A percentile compares a stretch with the other conserved stretches of the same genome.
These are phyloP conservation scores for Aleurites moluccanus DNA, from an alignment of 441 rosid genomes.

Conservation along the genomic window DNA sequence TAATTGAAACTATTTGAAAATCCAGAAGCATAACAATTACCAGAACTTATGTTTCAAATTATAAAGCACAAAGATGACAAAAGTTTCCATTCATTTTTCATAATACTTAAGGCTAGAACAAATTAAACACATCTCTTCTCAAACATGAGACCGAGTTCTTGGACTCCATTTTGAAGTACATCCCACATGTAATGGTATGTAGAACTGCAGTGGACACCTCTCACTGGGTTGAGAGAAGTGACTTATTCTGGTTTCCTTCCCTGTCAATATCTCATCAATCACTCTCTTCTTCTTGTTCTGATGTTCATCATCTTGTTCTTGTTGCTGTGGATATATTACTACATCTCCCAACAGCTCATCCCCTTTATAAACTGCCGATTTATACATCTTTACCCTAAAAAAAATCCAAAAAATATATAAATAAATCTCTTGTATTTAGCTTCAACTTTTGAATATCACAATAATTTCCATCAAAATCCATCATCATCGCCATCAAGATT, in stretches of 20 bases:
- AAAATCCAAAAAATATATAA: constrained; percentile 18
- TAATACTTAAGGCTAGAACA: neutral
- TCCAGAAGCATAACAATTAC: neutral
- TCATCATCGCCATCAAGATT: constrained; percentile 29
- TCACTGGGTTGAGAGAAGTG: constrained; percentile 73
- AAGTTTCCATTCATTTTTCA: neutral
- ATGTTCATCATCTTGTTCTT: constrained; percentile 37
- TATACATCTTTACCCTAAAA: constrained; percentile 44
- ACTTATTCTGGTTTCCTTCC: constrained; percentile 66
- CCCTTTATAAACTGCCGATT: constrained; percentile 66
- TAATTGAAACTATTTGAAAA: neutral
- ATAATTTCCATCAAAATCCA: neutral
- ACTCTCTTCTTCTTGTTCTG: constrained; percentile 41
- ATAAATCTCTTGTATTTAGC: constrained; percentile 19
- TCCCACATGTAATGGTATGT: constrained; percentile 66
- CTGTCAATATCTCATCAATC: constrained; percentile 42
- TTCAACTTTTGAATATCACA: constrained; percentile 13
- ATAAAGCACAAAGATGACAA: neutral
- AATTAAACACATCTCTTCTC: neutral
- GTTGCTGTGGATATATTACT: constrained; percentile 62
- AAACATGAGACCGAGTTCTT: constrained; percentile 34
- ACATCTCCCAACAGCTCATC: constrained; percentile 77
- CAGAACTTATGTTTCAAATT: neutral
- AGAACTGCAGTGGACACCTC: constrained; percentile 93
- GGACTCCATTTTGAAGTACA: constrained; percentile 94